These are phyloP conservation scores for Auricularia sp. DNA, from an alignment of 768 basidiomycete genomes.

Conservation along the genomic window DNA sequence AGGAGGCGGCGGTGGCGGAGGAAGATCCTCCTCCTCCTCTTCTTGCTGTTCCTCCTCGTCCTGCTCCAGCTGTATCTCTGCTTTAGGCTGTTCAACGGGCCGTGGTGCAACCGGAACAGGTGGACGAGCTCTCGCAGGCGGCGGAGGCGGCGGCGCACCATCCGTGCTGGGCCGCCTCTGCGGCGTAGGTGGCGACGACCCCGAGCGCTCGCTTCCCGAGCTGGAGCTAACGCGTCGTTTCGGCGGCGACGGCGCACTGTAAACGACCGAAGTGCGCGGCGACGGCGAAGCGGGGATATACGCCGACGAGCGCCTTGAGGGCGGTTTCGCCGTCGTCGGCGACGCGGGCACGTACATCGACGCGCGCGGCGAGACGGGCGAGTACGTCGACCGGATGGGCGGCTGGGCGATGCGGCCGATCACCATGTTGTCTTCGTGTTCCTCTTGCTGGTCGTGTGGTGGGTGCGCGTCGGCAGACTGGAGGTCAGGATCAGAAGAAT, in stretches of 20 bases:
- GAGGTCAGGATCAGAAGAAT: neutral
- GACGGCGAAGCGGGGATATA: neutral
- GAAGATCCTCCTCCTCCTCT: neutral
- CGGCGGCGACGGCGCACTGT: neutral
- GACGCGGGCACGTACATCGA: neutral
- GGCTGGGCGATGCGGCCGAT: conserved; percentile 2
- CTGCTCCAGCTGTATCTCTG: neutral
- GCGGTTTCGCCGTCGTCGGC: neutral
- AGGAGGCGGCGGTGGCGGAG: conserved; percentile 1
- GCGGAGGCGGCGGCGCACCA: neutral
- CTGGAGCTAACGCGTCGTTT: too few species aligned
- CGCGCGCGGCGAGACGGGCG: neutral
- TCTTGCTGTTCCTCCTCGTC: neutral
- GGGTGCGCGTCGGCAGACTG: neutral
- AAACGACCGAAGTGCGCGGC: neutral
- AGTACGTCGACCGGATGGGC: neutral
- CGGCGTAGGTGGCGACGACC: too few species aligned
- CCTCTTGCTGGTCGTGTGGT: neutral
- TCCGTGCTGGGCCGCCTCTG: too few species aligned
- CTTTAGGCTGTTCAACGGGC: neutral
- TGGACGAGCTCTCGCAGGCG: conserved; percentile 3
- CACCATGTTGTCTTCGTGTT: neutral
- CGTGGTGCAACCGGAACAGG: neutral
- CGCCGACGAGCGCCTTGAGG: neutral
- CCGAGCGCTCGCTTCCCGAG: too few species aligned